Base-by-base conservation (phyloP, 2,329 filamentous ascomycete genomes). In the Colletotrichum truncatum region DNA sequence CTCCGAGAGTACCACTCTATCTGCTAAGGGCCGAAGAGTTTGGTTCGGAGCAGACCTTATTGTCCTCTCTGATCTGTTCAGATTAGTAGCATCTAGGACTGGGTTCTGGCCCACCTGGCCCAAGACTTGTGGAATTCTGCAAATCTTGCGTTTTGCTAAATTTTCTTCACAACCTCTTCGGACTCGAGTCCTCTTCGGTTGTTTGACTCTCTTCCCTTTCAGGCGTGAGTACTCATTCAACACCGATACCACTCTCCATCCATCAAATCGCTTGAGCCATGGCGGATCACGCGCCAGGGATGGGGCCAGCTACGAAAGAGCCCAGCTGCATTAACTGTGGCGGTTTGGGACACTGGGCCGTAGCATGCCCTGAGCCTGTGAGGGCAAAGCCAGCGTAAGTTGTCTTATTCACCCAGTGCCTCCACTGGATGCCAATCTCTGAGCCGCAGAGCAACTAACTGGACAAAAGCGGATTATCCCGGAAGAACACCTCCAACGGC, bases 241-340 rank as follows among this genome's bases (percentile, higher is more conserved):
- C n/a, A n/a, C n/a, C n/a, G n/a, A n/a, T n/a, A n/a, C 12, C 23
- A n/a, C 28, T 43, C 23, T 25, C 18, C 39, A 12, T 3, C 18
- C 28, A 18, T 14, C 28, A 14, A 21, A 32, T 6, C 16, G 14
- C 34, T 14, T 30, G 28, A 38, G 30, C n/a, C 28, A 66, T 66
- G 64, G 38, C 59, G 14, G 59, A 66, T 11, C 39, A 58, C 30
- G 66, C 66, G 12, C 63, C 66, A 14, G 66, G 66, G 9, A 43
- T 51, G 36, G 61, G 51, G 38, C 49, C 62, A 12, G 25, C 63
- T 11, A 58, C 51, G 30, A 66, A 66, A 52, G 66, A 68, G 23
- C 56, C 66, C 16, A 63, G 57, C 57, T 68, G 66, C 52, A 62
- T 61, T 30, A 67, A 66, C 34, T 68, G 66, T 58, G 66, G 63